These are phyloP conservation scores for Castanospermum australe DNA, from an alignment of 306 rosid species.

Conservation along the genomic window DNA sequence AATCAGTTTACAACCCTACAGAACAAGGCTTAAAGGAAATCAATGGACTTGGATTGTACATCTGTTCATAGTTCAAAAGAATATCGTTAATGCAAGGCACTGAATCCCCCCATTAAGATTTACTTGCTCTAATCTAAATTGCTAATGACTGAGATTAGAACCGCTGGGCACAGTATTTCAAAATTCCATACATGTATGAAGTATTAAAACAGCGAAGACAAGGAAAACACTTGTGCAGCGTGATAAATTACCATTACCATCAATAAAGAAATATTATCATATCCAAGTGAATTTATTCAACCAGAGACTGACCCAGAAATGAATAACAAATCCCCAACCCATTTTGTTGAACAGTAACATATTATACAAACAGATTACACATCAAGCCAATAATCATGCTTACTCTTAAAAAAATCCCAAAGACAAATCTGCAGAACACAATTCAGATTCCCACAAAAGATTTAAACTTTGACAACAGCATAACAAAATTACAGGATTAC, in stretches of 20 bases:
- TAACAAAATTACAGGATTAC: background rate
- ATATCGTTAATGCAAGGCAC: background rate
- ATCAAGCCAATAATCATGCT: background rate
- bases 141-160: background rate
- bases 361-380: background rate
- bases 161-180: background rate
- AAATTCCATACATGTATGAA: background rate
- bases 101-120: background rate
- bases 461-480: background rate
- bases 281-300: background rate
- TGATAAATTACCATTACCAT: background rate
- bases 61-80: background rate
- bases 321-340: conserved; percentile 5
- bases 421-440: background rate
- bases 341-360: background rate
- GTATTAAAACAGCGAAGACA: background rate
- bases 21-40: background rate
- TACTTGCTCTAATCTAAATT: background rate
- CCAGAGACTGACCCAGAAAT: background rate
- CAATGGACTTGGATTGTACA: background rate
- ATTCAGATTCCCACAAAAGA: background rate
- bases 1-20: background rate
- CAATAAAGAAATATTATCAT: background rate
- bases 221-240: background rate
- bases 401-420: background rate